These are phyloP conservation scores for Nothopassalora personata DNA, from an alignment of 2,329 filamentous ascomycete genomes.

Conservation along the genomic window DNA sequence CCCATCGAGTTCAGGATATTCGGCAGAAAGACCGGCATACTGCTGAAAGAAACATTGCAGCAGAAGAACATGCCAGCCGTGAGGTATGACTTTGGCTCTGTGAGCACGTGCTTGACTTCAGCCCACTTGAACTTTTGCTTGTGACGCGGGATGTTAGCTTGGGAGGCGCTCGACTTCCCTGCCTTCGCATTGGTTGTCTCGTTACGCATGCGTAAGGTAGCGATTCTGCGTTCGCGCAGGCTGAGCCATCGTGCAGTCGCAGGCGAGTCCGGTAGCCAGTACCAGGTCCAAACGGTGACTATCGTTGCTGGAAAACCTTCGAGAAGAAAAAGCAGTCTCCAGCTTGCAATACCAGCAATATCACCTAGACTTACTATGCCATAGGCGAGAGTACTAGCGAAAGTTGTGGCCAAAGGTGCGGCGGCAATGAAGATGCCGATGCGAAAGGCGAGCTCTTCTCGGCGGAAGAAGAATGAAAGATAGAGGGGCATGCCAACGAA, in stretches of 20 bases:
- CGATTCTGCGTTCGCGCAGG: conserved; percentile 54
- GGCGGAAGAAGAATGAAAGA: conserved; percentile 57
- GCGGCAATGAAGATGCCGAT: conserved; percentile 83
- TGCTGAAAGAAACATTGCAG: conserved; percentile 82
- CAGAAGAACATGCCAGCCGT: conserved; percentile 80
- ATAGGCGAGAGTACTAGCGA: conserved; percentile 76
- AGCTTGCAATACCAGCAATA: conserved; percentile 63
- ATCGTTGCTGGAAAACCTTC: conserved; percentile 82
- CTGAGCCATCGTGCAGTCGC: conserved; percentile 40
- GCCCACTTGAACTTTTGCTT: conserved; percentile 38
- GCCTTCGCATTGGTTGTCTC: conserved; percentile 27
- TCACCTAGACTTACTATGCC: conserved; percentile 65
- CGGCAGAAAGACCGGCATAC: conserved; percentile 80
- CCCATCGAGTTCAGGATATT: conserved; percentile 59
- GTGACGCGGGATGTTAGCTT: conserved; percentile 15
- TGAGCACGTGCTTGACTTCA: conserved; percentile 56
- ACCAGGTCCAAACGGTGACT: conserved; percentile 68
- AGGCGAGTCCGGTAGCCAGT: conserved; percentile 70
- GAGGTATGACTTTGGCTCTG: conserved; percentile 66
- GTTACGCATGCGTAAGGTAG: conserved; percentile 59
- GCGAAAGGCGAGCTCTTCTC: conserved; percentile 72
- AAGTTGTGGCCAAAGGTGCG: conserved; percentile 56
- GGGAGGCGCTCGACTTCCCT: conserved; percentile 3
- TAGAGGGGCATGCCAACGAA: conserved; percentile 63
- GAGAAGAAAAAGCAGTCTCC: conserved; percentile 78